Evolutionary conservation across 2,329 filamentous ascomycete species (phyloP), one percentile per base, ranked within the genome.

Genomic region (Plenodomus biglobosus): DNA sequence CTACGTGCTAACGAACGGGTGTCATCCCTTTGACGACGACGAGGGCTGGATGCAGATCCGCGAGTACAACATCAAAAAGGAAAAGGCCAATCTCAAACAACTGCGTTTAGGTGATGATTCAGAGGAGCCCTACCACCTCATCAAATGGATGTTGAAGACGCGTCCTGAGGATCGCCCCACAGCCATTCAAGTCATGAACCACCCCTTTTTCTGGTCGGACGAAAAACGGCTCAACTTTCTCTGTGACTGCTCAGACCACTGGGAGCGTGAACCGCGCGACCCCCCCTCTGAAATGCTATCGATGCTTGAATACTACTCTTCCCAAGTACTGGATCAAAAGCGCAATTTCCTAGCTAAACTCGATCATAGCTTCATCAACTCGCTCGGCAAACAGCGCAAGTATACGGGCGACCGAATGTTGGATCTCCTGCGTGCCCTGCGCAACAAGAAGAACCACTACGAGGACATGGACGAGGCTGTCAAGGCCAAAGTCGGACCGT

Each of bases 391-490:
- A 74, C 92, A 97, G 74, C 84, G 92, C 65, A 96, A 96, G 73
- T 99, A 99, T 73, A 94, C 88, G 0, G 92, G 92, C 0, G 81
- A 83, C 1, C 83, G 85, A 39, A 82, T 99, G 67, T 75, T 99
- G 45, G 94, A 99, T 72, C 78, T 99, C 18, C 76, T 99, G 17
- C 83, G 94, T 1, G 94, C 92, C 1, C 76, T 99, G 46, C 81
- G 94, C 19, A 99, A 99, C 74, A 99, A 99, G 81, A 89, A 88
- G 63, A 96, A 97, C 56, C 94, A 99, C 68, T 99, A 96, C 69
- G 92, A 96, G 65, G 94, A 99, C 70, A 92, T 99, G 89, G 82
- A 88, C 6, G 88, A 92, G 13, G 76, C 84, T 40, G 81, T 96
- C 54, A 92, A 86, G 73, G 77, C 78, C 41, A 78, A 80, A 60